Evolutionary conservation across 768 basidiomycete species (phyloP).

Genomic region (Kwoniella heveanensis): DNA sequence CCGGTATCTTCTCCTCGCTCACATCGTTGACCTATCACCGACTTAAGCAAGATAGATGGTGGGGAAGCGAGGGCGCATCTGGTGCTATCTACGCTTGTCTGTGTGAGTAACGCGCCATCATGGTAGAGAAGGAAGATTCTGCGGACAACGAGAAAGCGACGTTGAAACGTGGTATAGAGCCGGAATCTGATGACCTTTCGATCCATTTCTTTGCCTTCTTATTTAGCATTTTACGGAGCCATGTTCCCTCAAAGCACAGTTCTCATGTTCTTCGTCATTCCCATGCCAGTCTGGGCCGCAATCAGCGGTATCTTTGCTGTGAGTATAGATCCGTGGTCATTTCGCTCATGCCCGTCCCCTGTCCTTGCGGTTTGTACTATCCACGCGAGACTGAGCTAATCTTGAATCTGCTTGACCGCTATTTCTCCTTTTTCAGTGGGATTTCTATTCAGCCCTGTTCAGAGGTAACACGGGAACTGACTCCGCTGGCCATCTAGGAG

Average conservation of each 20-base stretch:
- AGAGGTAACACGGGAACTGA: conserved; percentile 42
- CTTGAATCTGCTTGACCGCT: too few species aligned
- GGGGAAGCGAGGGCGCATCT: conserved; percentile 52
- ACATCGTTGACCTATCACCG: conserved; percentile 48
- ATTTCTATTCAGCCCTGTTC: conserved; percentile 40
- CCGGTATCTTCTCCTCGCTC: conserved; percentile 45
- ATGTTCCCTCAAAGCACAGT: conserved; percentile 50
- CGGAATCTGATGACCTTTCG: not conserved
- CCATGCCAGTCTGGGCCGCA: conserved; percentile 51
- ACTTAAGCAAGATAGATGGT: conserved; percentile 28
- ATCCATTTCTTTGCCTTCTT: not conserved
- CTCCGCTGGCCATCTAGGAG: conserved; percentile 53
- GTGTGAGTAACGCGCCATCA: conserved; percentile 10
- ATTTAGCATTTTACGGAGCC: conserved; percentile 51
- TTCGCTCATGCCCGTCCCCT: not conserved
- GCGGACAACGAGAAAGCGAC: too few species aligned
- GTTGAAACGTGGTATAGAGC: too few species aligned
- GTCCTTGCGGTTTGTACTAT: too few species aligned
- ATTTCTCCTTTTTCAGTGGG: conserved; percentile 48
- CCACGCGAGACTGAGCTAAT: too few species aligned
- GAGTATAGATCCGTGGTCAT: conserved; percentile 12
- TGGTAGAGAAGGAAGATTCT: not conserved
- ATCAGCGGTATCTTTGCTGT: conserved; percentile 54
- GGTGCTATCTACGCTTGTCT: conserved; percentile 54
- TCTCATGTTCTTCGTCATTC: conserved; percentile 53